Evolutionary conservation across 495 filamentous ascomycete genomes (phyloP), one percentile per base, ranked within the genome.

Genomic region (Letharia lupina): DNA sequence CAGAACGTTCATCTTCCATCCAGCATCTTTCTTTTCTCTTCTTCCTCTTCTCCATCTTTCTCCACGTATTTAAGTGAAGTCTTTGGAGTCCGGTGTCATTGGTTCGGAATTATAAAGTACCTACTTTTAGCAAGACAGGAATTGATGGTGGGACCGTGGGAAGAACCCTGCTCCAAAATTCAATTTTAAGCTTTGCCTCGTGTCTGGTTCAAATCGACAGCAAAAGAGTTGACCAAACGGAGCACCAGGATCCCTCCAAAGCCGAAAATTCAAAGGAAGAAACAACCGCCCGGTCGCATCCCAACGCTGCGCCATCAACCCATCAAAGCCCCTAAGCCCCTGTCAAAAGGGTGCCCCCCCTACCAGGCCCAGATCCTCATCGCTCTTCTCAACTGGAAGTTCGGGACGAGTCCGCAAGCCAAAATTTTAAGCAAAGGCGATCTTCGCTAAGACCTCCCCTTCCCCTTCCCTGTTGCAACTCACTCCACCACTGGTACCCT

Each of bases 121-220:
- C 23, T 28, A 28, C 23, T 28, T 28, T 28, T 28, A 28, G 23
- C 23, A 28, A 28, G 23, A 28, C 0, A 28, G 23, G 23, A 28
- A 28, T 28, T 28, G 23, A 28, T 28, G 23, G 23, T 28, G 23
- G 23, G 23, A 28, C 23, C 23, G 5, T 28, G 5, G 1, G 23
- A 44, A 31, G 28, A 11, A 52, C 48, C 48, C 48, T 52, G 45
- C 45, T n/a, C 23, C 16, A 20, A 10, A 48, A 9, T 9, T 6
- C 13, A 18, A 28, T 23, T 8, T 57, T 57, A 57, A 57, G 54
- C 54, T 57, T 57, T 57, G 54, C 54, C 54, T 57, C 54, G 54
- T 57, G 54, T 57, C 33, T 16, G 5, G n/a, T 5, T 3, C 1
- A 12, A 42, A 42, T 42, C 40, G 40, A 42, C 37, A 39, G 37